Evolutionary conservation across 306 rosid species (phyloP), one percentile per base, ranked within the genome.

Genomic region (Ormosia emarginata): DNA sequence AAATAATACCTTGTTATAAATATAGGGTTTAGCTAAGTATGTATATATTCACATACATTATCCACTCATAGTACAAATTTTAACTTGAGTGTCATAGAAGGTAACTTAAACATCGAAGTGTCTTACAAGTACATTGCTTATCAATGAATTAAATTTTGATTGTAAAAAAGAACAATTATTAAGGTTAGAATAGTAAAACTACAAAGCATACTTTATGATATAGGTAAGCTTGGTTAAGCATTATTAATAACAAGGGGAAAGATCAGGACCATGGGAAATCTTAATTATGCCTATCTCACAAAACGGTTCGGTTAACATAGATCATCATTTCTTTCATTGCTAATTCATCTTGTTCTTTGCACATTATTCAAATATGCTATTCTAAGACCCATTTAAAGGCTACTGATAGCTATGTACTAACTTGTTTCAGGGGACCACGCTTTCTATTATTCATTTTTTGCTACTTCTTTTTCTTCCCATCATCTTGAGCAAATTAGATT

Each of bases 381-480:
- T 82, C 52, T 7, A 55, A 67, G 77, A 24, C 50, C 62, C 36
- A 67, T 68, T 24, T 55, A 24, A 59, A 18, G 81, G 66, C 14
- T 47, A 77, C 24, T 82, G 61, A 69, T 37, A 30, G 73, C 34
- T 61, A 40, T 40, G 34, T 58, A 9, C 75, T 75, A 82, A 59
- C 73, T 64, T 15, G 12, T 71, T 69, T 59, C 5, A 37, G 12
- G 84, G 79, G 78, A 69, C 79, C 81, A 67, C 66, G 7, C 15
- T 18, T 67, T 61, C 57, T 18, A 62, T 79, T 12, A 73, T 74
- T 79, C 41, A 62, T 68, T 57, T 84, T 50, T 37, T 30, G 36
- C 24, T 49, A 74, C 67, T 29, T 5, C 67, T 29, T 5, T 29
- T 24, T 7, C 10, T n/a, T 53, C 11, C 63, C 33, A 11, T 69